These are phyloP conservation scores for Colletotrichum ledebouriae DNA, from an alignment of 2,329 filamentous ascomycete genomes.

Conservation along the genomic window DNA sequence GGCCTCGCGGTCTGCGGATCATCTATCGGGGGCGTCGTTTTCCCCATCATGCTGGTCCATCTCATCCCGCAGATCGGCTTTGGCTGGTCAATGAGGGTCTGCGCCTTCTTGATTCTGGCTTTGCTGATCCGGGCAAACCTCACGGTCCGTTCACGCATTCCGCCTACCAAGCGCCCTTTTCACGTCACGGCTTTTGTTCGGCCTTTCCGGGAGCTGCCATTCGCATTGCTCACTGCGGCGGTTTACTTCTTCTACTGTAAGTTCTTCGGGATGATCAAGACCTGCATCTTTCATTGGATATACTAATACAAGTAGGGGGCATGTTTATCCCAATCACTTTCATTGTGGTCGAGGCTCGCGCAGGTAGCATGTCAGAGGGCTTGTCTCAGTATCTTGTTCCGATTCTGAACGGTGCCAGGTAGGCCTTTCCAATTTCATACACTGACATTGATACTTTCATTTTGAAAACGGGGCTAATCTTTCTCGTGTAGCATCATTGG, in stretches of 20 bases:
- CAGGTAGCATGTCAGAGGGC: conserved; percentile 41
- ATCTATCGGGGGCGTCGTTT: conserved; percentile 54
- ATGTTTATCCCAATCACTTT: conserved; percentile 43
- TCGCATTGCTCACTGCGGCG: conserved; percentile 47
- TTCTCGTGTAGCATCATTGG: too few relatives aligned
- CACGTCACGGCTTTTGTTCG: conserved; percentile 48
- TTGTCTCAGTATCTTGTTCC: conserved; percentile 45
- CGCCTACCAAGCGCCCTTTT: conserved; percentile 39
- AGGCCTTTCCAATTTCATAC: conserved; percentile 25
- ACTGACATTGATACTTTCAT: too few relatives aligned
- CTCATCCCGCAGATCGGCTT: conserved; percentile 54
- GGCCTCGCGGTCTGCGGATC: conserved; percentile 48
- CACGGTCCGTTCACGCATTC: conserved; percentile 46
- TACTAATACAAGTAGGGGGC: background rate
- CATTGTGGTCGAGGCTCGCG: conserved; percentile 45
- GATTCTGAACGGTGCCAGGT: conserved; percentile 45
- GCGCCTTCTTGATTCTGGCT: conserved; percentile 53
- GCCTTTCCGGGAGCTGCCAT: conserved; percentile 49
- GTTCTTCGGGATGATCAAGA: too few relatives aligned
- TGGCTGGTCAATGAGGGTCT: conserved; percentile 55
- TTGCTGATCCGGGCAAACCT: conserved; percentile 51
- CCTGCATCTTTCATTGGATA: too few relatives aligned
- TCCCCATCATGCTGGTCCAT: conserved; percentile 55
- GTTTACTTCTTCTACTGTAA: conserved; percentile 49
- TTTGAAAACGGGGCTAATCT: too few relatives aligned